These are phyloP conservation scores for Penicillium glabrum DNA, from an alignment of 2,329 filamentous ascomycete genomes.

Conservation along the genomic window DNA sequence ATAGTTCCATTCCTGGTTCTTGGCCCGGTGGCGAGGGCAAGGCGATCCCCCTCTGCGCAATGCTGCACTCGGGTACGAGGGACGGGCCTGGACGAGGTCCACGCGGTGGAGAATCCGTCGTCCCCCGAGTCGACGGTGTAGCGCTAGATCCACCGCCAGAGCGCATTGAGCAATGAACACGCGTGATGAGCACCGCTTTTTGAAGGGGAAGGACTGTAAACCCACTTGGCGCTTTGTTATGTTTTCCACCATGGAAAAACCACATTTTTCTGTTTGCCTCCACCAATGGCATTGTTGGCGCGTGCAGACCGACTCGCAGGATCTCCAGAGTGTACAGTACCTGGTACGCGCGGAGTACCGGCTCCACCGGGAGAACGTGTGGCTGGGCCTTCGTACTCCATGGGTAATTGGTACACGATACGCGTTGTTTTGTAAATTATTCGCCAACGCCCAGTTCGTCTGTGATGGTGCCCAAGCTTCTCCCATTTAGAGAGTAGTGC, in stretches of 20 bases:
- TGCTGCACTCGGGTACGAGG: slow-evolving; percentile 14
- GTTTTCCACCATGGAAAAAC: background rate
- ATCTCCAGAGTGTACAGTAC: background rate
- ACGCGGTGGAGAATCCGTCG: slow-evolving; percentile 23
- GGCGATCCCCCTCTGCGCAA: slow-evolving; percentile 7
- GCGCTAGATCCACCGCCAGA: background rate
- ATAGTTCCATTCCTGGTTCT: slow-evolving; percentile 13
- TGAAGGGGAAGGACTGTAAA: background rate
- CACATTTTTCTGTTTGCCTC: background rate
- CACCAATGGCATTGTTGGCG: slow-evolving; percentile 18
- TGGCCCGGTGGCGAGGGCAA: slow-evolving; percentile 9
- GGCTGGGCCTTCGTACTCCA: background rate
- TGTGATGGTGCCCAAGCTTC: slow-evolving; percentile 16
- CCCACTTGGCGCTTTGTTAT: background rate
- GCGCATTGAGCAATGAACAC: slow-evolving; percentile 8
- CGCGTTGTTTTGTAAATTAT: background rate
- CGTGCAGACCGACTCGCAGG: slow-evolving; percentile 3
- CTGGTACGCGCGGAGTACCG: slow-evolving; percentile 2
- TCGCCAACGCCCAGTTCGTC: slow-evolving; percentile 1
- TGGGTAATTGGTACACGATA: background rate
- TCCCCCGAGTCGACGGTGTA: slow-evolving; percentile 19
- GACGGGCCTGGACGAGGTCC: slow-evolving; percentile 22
- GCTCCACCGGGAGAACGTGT: background rate
- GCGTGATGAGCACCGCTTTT: background rate
- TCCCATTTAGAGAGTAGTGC: slow-evolving; percentile 1